Base-by-base conservation (phyloP, 2,329 filamentous ascomycete genomes). In the Ceratocystis alfenasii region DNA sequence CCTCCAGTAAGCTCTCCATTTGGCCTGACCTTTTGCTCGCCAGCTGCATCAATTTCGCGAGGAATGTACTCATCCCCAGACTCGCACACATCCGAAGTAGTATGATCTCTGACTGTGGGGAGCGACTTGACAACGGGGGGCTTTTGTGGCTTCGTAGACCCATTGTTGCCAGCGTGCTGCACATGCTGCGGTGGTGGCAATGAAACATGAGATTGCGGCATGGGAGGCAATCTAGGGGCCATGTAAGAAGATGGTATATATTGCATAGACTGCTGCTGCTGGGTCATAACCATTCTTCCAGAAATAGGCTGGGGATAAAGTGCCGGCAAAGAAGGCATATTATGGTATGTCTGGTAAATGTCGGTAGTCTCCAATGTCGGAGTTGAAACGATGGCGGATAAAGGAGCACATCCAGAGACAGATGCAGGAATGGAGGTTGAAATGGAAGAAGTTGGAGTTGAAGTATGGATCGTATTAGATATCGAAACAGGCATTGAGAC, bases 81-180 rank as follows among this genome's bases (percentile, higher is more conserved):
- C 33, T 88, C 81, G 64, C 89, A 90, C 36, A 99, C 83, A 75
- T 97, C 93, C 74, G 97, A 93, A 17, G 93, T 97, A 2, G 94
- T 99, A 75, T 99, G 94, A 73, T 99, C 94, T 75, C 94, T 83
- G 15, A 97, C 94, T 3, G 94, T 97, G 2, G 94, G 94, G 55
- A 99, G 80, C 0, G 94, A 94, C 77, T 99, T 99, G 71, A 59
- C 55, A 36, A 59, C 55, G 20, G 55, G 55, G 97, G 81, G 7
- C 93, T 89, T 8, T 85, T 81, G 77, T 95, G 87, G 83, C 75
- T 93, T 94, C 25, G 89, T 85, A 17, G 90, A 89, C 74, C 84
- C 76, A 74, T 76, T 68, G 72, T 76, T 72, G 25, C 59, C 10
- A n/a, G 28, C 28, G 3, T 30, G 30, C 6, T 10, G 5, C 1